A percentile compares a stretch with the other conserved stretches of the same genome.
These are phyloP conservation scores for Phialocephala subalpina DNA, from an alignment of 2,329 filamentous ascomycete genomes.

Conservation along the genomic window DNA sequence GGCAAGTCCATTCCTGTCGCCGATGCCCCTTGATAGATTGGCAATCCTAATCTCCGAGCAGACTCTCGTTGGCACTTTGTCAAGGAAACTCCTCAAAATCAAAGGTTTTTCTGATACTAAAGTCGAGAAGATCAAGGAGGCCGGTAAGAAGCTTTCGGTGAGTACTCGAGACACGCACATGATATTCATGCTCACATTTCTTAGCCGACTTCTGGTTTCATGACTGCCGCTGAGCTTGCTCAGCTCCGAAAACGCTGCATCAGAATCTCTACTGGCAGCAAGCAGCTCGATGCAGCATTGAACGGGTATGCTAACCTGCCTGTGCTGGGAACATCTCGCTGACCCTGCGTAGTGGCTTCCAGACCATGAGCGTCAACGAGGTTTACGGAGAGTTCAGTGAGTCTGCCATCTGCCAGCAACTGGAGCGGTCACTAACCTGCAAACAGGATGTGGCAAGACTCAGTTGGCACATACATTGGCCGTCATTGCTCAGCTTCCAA, in stretches of 20 bases:
- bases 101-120: conserved; percentile 76
- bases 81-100: conserved; percentile 68
- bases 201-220: conserved; percentile 67
- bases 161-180: conserved; percentile 15
- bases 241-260: conserved; percentile 69
- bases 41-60: conserved; percentile 39
- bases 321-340: not conserved
- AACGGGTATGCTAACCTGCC: conserved; percentile 56
- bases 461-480: conserved; percentile 75
- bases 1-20: conserved; percentile 48
- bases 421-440: not conserved
- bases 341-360: conserved; percentile 61
- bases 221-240: conserved; percentile 70
- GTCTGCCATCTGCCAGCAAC: conserved; percentile 16
- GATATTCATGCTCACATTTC: conserved; percentile 25
- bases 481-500: conserved; percentile 65
- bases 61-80: conserved; percentile 67
- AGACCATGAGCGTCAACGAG: conserved; percentile 75
- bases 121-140: conserved; percentile 76
- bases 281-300: conserved; percentile 70
- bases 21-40: no score
- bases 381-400: conserved; percentile 66
- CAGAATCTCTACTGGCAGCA: conserved; percentile 74
- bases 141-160: conserved; percentile 54
- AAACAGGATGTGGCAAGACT: conserved; percentile 68